Base-by-base conservation (phyloP, 805 yeast genomes). In the Candida bentonensis region DNA sequence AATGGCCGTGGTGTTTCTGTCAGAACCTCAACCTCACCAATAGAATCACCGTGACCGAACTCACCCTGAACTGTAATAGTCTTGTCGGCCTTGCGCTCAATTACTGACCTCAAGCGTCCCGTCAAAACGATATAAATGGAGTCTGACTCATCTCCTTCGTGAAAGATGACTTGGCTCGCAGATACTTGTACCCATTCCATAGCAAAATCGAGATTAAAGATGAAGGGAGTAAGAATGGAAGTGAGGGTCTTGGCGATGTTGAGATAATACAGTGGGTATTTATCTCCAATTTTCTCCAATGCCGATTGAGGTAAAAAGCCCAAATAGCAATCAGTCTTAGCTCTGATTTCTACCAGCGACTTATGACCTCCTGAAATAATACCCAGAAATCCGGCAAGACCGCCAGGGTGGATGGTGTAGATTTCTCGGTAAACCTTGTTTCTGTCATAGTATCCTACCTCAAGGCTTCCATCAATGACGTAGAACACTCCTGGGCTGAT, bases 11-110 rank as follows among this genome's bases (percentile, higher is more conserved):
- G 71, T 9, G 81, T 72, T 11, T 86, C 86, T 0, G 94, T 86
- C 49, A 89, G 68, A 2, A 89, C 96, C 60, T 89, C 98, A 5
- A 92, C 81, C 61, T 89, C 97, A 2, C 97, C 98, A 47, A 92
- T 73, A 34, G 95, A 82, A 53, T 86, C 94, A 4, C 96, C 96
- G 59, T 87, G 95, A 1, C 96, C 95, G 55, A 77, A 79, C 57
- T 89, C 98, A 2, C 82, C 83, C 15, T 42, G 44, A 9, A 40
- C 47, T 23, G 39, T 46, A 17, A 49, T 47, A 3, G 44, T 42
- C 4, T 41, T 36, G 22, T 44, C 45, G 15, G 46, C 50, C 9
- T 41, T 42, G 11, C 41, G 47, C 13, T 56, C 57, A 3, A 42
- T 36, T 2, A 79, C 66, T 3, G 87, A 81, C 41, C 96, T 68